Conservation (phyloP, 192 early-diverging fungal species). For the Coemansia brasiliensis region DNA sequence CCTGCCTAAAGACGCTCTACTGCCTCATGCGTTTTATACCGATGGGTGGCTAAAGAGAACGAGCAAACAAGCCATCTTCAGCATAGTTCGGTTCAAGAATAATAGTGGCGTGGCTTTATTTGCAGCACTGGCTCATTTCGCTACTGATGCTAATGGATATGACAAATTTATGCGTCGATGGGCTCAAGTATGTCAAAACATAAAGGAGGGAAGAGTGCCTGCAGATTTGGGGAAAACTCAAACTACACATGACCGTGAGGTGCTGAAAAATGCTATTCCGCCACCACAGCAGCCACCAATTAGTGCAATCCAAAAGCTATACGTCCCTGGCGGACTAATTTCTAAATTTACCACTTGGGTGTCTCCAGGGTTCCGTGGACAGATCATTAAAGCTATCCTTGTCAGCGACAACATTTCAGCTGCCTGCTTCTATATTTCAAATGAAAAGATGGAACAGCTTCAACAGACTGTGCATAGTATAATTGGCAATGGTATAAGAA, state of each 20-base stretch:
- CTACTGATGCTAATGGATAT: slow-evolving; percentile 16
- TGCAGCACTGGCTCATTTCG: slow-evolving; percentile 1
- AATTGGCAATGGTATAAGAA: not conserved
- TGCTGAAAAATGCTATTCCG: not conserved
- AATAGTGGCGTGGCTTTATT: slow-evolving; percentile 20
- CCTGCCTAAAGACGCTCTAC: not conserved
- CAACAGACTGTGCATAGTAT: not conserved
- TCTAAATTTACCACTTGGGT: slow-evolving; percentile 8
- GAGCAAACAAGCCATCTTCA: slow-evolving; percentile 5
- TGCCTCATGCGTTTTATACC: not conserved
- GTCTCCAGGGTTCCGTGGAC: slow-evolving; percentile 14
- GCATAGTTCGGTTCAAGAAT: slow-evolving; percentile 6
- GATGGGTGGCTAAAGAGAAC: not conserved
- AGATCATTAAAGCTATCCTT: not conserved
- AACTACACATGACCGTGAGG: not conserved
- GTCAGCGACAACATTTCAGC: not conserved
- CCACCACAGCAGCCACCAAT: not conserved
- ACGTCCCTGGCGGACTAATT: not conserved
- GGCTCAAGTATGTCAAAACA: slow-evolving; percentile 1
- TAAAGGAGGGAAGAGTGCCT: not conserved
- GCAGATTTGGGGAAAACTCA: not conserved
- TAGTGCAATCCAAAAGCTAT: not conserved
- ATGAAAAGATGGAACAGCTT: not conserved
- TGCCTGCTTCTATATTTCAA: slow-evolving; percentile 13
- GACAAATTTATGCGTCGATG: slow-evolving; percentile 16